Base-by-base conservation (phyloP, 768 basidiomycete genomes). In the Pulveroboletus sp. region DNA sequence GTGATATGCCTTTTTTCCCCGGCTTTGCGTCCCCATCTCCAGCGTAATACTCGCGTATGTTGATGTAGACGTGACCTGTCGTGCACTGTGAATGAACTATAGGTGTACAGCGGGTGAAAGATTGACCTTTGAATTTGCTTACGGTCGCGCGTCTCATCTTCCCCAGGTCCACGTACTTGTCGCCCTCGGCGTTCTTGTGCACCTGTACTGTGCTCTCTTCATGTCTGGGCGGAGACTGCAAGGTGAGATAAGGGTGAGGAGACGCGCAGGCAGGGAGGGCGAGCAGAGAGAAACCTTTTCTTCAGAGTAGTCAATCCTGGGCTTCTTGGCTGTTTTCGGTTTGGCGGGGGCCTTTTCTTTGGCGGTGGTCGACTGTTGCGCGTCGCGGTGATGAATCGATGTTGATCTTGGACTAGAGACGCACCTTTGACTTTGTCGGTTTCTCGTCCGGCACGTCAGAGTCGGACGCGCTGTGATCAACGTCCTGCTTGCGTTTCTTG, bases 1-100 rank as follows among this genome's bases (percentile, higher is more conserved):
- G 71, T 0, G 84, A 77, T 44, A 91, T 86, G 9, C 88, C 89
- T 58, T 90, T 92, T 67, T 89, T 91, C 0, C 87, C 86, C 0
- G 89, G 89, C 53, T 85, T 88, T 55, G 79, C 75, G 4, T 83
- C 81, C 6, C 82, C 80, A 1, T 77, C 70, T 19, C 68, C 63
- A 45, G 66, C 73, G 46, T 86, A 92, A 57, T 76, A 91, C 63
- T 91, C 86, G 34, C 89, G 80, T 45, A 91, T 87, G 59, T 90
- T 86, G 22, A 90, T 63, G 36, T 81, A 69, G 4, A 76, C 60
- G 1, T 67, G 72, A 8, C 83, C 85, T 75, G 38, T 42, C 17
- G 29, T 37, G 24, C 20, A 19, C n/a, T 17, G 20, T 63, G 43
- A 35, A 73, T 67, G 72, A 75, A 32, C 55, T 30, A 68, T 3